Conservation (phyloP, 129 eudicot genomes). For the Saussurea involucrata region DNA sequence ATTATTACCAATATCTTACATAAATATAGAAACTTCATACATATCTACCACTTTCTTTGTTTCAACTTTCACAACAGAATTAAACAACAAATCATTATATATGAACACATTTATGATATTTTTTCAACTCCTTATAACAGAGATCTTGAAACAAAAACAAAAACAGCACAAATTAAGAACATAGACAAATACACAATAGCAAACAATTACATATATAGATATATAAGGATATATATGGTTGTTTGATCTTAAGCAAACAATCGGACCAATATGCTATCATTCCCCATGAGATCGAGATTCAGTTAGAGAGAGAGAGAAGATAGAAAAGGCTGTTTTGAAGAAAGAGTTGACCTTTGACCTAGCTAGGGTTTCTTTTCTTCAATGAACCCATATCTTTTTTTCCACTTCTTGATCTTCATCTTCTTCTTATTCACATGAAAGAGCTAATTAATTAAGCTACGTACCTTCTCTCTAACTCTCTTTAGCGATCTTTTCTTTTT, state of each 20-base stretch:
- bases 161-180: not conserved
- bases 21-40: slow-evolving; percentile 20
- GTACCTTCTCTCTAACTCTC: slow-evolving; percentile 24
- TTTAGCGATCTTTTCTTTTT: slow-evolving; percentile 17
- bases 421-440: slow-evolving; percentile 17
- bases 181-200: not conserved
- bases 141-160: not conserved
- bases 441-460: not conserved
- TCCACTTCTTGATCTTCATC: slow-evolving; percentile 8
- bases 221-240: slow-evolving; percentile 15
- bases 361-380: slow-evolving; percentile 31
- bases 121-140: slow-evolving; percentile 13
- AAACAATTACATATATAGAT: not conserved
- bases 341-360: slow-evolving; percentile 34
- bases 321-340: slow-evolving; percentile 1
- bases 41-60: slow-evolving; percentile 27
- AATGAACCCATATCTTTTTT: slow-evolving; percentile 24
- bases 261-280: slow-evolving; percentile 42
- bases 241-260: slow-evolving; percentile 38
- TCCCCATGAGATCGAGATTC: slow-evolving; percentile 29
- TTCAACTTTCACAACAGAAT: slow-evolving; percentile 16
- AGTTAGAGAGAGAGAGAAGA: not conserved
- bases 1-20: slow-evolving; percentile 2
- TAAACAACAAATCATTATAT: slow-evolving; percentile 11
- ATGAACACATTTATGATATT: slow-evolving; percentile 10